Evolutionary conservation across 768 basidiomycete species (phyloP).

Genomic region (Trametes cingulata): DNA sequence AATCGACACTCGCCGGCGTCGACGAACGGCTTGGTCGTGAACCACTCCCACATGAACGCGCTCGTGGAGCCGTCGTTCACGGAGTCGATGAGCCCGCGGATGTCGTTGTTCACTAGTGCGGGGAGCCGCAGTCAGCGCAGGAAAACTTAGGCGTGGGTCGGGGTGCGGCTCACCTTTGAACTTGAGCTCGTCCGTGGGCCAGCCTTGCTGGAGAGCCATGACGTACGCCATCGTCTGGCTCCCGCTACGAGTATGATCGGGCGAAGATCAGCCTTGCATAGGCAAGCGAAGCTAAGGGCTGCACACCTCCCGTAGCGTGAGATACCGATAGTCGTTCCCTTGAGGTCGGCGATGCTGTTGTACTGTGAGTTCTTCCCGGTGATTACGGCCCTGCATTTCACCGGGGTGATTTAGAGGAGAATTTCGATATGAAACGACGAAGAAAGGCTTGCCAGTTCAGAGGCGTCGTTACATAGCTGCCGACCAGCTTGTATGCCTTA

Average conservation of each 20-base stretch:
- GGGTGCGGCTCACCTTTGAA: conserved; percentile 61
- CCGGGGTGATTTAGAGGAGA: background rate
- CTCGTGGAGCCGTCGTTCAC: conserved; percentile 89
- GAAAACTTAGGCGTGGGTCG: background rate
- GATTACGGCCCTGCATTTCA: conserved; percentile 77
- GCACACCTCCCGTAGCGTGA: conserved; percentile 80
- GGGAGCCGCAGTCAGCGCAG: background rate
- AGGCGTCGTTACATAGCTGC: conserved; percentile 88
- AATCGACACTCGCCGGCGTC: conserved; percentile 81
- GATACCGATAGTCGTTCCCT: conserved; percentile 84
- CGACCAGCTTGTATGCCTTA: conserved; percentile 85
- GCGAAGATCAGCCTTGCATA: background rate
- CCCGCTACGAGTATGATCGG: conserved; percentile 43
- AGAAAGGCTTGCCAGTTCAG: conserved; percentile 67
- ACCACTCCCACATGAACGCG: conserved; percentile 97
- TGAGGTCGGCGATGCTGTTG: conserved; percentile 69
- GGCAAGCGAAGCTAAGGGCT: background rate
- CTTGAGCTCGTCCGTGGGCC: conserved; percentile 61
- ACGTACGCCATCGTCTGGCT: conserved; percentile 96
- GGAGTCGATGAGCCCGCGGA: conserved; percentile 77
- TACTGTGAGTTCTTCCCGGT: conserved; percentile 76
- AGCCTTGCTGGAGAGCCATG: conserved; percentile 87
- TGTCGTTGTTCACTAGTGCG: conserved; percentile 72
- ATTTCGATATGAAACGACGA: background rate
- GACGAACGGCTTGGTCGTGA: conserved; percentile 79